Base-by-base conservation (phyloP, 108 stramenopile species). In the Epipyxis sp. region DNA sequence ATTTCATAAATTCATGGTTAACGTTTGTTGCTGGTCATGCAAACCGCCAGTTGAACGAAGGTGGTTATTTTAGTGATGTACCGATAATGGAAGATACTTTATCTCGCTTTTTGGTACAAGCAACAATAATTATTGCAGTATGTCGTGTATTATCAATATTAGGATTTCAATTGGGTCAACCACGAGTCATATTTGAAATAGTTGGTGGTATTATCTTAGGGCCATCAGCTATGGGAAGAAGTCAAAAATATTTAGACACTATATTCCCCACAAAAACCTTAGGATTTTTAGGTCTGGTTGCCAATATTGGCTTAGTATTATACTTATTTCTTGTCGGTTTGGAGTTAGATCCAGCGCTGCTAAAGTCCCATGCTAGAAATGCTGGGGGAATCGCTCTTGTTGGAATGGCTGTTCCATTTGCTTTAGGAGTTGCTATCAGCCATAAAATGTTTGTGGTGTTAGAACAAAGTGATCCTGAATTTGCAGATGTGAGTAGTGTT, bases 151-250 rank as follows among this genome's bases (percentile, higher is more conserved):
- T 80, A 16, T 62, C 78, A 0, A 42, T 79, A 34, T 25, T 78
- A 40, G 69, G 78, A 40, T 72, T 59, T 69, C 42, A 20, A 13
- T 77, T 80, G 76, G 35, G 76, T 32, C 81, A 82, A 77, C 81
- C 81, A 0, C 76, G 80, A 32, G 81, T 82, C 10, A 80, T 82
- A 16, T 62, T 68, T 40, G 77, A 81, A 77, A 78, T 81, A 34
- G 79, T 81, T 59, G 81, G 79, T 35, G 81, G 81, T 3, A 69
- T 82, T 25, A 27, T 82, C 39, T 79, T 82, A 27, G 81, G 81
- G 1, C 81, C 81, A 13, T 80, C 79, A 20, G 79, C 76, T 32
- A 40, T 82, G 1, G 81, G 81, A 35, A 69, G 76, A 27, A 59
- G 74, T 41, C 72, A 78, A 16, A 78, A 76, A 0, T 82, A 69